A percentile compares a stretch with the other conserved stretches of the same genome.
These are phyloP conservation scores for Kentomonas sorsogonicus DNA, from an alignment of 208 protist species.

Conservation along the genomic window DNA sequence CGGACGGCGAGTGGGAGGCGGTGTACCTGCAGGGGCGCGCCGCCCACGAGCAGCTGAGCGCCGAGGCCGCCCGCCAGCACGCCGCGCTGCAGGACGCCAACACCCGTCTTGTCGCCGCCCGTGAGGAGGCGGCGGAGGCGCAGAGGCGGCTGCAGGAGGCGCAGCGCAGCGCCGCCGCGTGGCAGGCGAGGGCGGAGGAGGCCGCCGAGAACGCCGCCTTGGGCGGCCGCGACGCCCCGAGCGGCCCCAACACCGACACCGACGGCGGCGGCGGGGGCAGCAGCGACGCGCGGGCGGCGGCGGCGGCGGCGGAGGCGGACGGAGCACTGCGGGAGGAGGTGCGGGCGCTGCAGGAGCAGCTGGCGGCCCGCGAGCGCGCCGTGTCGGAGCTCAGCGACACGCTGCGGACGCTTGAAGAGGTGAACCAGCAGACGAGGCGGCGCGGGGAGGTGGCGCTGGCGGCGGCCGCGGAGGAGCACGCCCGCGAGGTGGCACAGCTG, in stretches of 20 bases:
- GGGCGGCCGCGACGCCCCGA: slow-evolving; percentile 7
- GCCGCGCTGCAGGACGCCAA: neutral
- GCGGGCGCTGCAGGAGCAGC: slow-evolving; percentile 24
- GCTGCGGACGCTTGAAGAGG: too few relatives aligned
- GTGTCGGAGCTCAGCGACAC: slow-evolving; percentile 14
- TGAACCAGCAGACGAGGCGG: too few relatives aligned
- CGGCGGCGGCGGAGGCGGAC: slow-evolving; percentile 14
- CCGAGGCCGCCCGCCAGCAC: neutral
- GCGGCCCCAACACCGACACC: slow-evolving; percentile 39
- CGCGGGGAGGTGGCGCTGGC: neutral
- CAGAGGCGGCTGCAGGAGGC: neutral
- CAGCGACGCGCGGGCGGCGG: slow-evolving; percentile 11
- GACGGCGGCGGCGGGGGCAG: slow-evolving; percentile 54
- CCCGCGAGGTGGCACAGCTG: too few relatives aligned
- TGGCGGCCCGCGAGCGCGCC: slow-evolving; percentile 1
- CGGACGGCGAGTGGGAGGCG: too few relatives aligned
- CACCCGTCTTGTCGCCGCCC: neutral
- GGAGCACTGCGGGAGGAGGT: slow-evolving; percentile 32
- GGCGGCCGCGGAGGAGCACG: neutral
- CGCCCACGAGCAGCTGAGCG: neutral
- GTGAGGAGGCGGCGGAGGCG: neutral
- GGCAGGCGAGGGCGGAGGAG: neutral
- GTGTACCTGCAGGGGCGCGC: too few relatives aligned
- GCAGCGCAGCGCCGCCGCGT: neutral
- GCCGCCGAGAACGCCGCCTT: neutral